phyloP scores from a whole-genome alignment of 2,329 filamentous ascomycete genomes.

The Exophiala sideris region DNA sequence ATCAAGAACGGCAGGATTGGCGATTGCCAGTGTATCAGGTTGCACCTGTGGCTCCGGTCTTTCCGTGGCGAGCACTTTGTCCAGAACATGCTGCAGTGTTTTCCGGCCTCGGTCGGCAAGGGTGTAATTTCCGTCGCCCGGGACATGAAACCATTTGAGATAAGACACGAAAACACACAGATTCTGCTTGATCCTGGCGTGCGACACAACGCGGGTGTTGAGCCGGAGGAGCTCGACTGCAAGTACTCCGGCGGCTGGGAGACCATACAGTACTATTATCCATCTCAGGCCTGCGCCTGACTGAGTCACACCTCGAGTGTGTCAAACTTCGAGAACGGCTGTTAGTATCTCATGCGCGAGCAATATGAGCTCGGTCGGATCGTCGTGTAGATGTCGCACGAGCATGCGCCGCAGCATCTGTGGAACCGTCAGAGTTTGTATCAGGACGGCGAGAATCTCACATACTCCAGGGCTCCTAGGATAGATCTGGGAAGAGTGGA shows the following conservation, averaged over 20 bases:
- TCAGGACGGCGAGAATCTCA: too few species aligned
- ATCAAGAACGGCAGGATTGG: too few species aligned
- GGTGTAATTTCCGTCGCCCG: conserved; percentile 10
- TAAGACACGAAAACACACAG: conserved; percentile 34
- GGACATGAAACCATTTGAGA: neutral
- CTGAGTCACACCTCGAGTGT: conserved; percentile 31
- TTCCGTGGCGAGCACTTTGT: conserved; percentile 1
- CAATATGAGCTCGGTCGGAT: conserved; percentile 30
- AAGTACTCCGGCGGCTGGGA: conserved; percentile 35
- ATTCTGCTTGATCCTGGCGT: conserved; percentile 35
- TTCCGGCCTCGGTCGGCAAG: conserved; percentile 1
- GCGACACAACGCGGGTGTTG: conserved; percentile 29
- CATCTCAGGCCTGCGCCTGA: conserved; percentile 31
- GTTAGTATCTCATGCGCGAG: conserved; percentile 32
- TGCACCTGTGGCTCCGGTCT: neutral
- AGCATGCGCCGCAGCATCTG: conserved; percentile 33
- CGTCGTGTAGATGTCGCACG: conserved; percentile 31
- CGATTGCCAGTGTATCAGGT: neutral
- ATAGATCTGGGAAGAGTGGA: too few species aligned
- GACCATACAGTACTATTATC: conserved; percentile 34
- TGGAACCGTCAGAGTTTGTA: too few species aligned
- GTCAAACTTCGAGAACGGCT: conserved; percentile 30
- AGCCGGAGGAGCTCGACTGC: conserved; percentile 36
- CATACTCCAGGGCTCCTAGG: too few species aligned
- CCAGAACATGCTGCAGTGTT: conserved; percentile 1